Percentiles rank a stretch among this genome's conserved stretches.
Conservation (phyloP, 225 moss, liverwort and hornwort species). For the Sphagnum tenellum region DNA sequence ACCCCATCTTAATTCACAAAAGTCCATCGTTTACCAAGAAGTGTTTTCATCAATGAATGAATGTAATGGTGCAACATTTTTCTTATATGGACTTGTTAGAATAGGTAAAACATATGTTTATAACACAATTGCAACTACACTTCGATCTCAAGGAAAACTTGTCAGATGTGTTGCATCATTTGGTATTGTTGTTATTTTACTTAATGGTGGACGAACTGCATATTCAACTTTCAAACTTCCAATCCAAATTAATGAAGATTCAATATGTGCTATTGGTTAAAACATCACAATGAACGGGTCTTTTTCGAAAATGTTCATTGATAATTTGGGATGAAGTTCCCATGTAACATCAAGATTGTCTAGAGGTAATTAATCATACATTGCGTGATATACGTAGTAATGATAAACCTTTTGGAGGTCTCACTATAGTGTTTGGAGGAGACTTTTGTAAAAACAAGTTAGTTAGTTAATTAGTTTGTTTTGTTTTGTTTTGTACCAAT, state of each 20-base stretch:
- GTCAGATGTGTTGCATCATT: neutral
- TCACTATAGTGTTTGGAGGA: neutral
- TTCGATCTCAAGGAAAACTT: neutral
- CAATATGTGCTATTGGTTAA: neutral
- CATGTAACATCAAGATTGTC: neutral
- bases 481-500: too few species aligned
- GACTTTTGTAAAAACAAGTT: neutral
- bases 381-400: neutral
- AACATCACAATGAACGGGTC: neutral
- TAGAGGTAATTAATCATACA: neutral
- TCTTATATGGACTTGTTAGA: neutral
- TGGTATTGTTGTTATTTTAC: neutral
- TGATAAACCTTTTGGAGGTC: neutral
- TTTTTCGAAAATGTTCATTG: neutral
- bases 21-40: too few species aligned
- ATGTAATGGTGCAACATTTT: neutral
- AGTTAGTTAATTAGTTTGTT: too few species aligned
- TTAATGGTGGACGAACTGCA: neutral
- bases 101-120: neutral
- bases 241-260: neutral
- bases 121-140: neutral
- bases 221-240: neutral
- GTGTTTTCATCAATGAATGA: too few species aligned
- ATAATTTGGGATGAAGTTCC: neutral
- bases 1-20: too few species aligned